Percentiles rank a stretch among this genome's conserved stretches.
Evolutionary conservation across 805 yeast genomes (phyloP).

Genomic region (Maudiozyma barnettii): DNA sequence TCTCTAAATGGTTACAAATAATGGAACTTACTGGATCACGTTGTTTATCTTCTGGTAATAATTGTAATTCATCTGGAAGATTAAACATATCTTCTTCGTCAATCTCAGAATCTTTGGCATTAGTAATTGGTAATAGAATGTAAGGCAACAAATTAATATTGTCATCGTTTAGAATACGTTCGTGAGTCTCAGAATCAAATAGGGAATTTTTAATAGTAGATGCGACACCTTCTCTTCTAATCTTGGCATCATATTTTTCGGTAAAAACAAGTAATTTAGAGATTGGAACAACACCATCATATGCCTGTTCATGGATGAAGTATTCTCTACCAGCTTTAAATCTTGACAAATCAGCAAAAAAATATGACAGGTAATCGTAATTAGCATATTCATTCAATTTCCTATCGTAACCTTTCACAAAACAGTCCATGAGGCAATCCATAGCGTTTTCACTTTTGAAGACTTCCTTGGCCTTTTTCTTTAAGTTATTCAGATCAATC

Average conservation of each 20-base stretch:
- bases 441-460: slow-evolving; percentile 53
- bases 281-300: slow-evolving; percentile 69
- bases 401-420: slow-evolving; percentile 75
- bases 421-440: slow-evolving; percentile 81
- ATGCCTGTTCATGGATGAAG: slow-evolving; percentile 60
- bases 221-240: slow-evolving; percentile 86
- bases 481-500: slow-evolving; percentile 22
- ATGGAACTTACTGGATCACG: slow-evolving; percentile 67
- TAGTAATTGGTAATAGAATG: slow-evolving; percentile 70
- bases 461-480: slow-evolving; percentile 31
- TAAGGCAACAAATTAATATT: slow-evolving; percentile 71
- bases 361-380: slow-evolving; percentile 76
- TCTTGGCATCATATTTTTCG: slow-evolving; percentile 64
- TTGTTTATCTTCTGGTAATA: slow-evolving; percentile 61
- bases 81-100: slow-evolving; percentile 79
- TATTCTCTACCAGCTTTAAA: slow-evolving; percentile 65
- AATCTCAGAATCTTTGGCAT: slow-evolving; percentile 58
- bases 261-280: slow-evolving; percentile 78
- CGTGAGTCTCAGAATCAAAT: slow-evolving; percentile 68
- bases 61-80: slow-evolving; percentile 81
- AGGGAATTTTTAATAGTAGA: slow-evolving; percentile 84
- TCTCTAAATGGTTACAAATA: slow-evolving; percentile 65
- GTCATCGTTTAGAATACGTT: slow-evolving; percentile 46
- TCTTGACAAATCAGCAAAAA: slow-evolving; percentile 84
- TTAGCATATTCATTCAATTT: slow-evolving; percentile 60